These are phyloP conservation scores for Trifolium dubium DNA, from an alignment of 306 rosid genomes.

Conservation along the genomic window DNA sequence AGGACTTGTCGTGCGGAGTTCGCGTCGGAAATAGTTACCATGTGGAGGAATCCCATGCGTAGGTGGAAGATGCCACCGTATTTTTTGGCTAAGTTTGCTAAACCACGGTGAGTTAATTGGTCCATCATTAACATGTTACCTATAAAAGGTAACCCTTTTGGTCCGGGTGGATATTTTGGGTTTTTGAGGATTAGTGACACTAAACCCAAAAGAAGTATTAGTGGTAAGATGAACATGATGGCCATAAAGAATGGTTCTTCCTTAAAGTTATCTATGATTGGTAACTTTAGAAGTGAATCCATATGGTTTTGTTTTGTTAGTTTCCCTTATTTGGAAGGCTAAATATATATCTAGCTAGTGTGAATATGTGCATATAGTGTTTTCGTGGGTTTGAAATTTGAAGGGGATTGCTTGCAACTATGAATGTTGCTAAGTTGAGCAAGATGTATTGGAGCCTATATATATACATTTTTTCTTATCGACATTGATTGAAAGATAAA, in stretches of 20 bases:
- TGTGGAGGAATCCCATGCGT: constrained; percentile 76
- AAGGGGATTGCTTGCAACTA: constrained; percentile 45
- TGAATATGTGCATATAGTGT: background rate
- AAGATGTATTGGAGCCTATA: constrained; percentile 32
- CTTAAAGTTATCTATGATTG: constrained; percentile 31
- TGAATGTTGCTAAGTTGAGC: constrained; percentile 47
- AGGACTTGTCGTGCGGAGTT: constrained; percentile 79
- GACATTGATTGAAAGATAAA: background rate
- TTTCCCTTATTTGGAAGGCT: background rate
- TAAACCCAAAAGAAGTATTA: constrained; percentile 44
- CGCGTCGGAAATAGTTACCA: constrained; percentile 65
- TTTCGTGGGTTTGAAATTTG: background rate
- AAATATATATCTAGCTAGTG: background rate
- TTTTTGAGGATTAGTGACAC: constrained; percentile 36
- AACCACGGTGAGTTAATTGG: constrained; percentile 81
- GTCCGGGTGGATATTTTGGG: constrained; percentile 78
- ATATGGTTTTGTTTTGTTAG: constrained; percentile 6
- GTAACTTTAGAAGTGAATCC: constrained; percentile 39
- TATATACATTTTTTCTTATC: constrained; percentile 33
- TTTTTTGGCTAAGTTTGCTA: constrained; percentile 60
- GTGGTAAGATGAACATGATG: constrained; percentile 37
- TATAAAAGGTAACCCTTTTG: constrained; percentile 72
- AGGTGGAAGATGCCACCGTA: constrained; percentile 84
- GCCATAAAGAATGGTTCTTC: constrained; percentile 43
- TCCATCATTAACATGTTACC: constrained; percentile 86